Evolutionary conservation across 1,284 basidiomycete genomes (phyloP).

Genomic region (Crocinoboletus sp.): DNA sequence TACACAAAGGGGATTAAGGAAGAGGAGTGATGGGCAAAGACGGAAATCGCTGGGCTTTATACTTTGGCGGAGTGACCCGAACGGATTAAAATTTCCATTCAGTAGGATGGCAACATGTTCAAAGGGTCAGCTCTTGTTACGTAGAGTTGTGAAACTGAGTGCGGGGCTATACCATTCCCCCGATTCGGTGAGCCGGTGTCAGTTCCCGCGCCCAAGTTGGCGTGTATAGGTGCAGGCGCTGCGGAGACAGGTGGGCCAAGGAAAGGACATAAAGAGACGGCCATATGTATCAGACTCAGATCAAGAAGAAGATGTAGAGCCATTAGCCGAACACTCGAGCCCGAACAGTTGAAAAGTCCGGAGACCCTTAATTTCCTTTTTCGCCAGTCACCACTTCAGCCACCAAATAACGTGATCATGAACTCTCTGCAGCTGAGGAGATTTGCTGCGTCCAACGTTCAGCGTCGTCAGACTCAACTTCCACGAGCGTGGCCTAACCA

Average conservation of each 20-base stretch:
- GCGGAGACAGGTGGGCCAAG: slow-evolving; percentile 21
- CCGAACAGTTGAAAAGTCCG: too few relatives aligned
- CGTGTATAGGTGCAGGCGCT: too few relatives aligned
- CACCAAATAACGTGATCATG: too few relatives aligned
- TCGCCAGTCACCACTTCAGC: too few relatives aligned
- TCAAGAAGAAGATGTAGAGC: too few relatives aligned
- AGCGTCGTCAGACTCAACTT: too few relatives aligned
- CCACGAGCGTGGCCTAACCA: too few relatives aligned
- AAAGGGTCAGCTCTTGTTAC: slow-evolving; percentile 27
- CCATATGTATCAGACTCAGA: slow-evolving; percentile 5
- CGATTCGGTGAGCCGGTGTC: slow-evolving; percentile 7
- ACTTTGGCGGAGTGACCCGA: slow-evolving; percentile 9
- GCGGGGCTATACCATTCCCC: slow-evolving; percentile 7
- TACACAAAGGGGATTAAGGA: slow-evolving; percentile 24
- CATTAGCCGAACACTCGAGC: too few relatives aligned
- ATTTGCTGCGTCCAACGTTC: too few relatives aligned
- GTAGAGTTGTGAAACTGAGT: slow-evolving; percentile 15
- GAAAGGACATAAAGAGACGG: not conserved
- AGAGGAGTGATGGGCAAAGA: not conserved
- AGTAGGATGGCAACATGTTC: slow-evolving; percentile 6
- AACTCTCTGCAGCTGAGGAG: too few relatives aligned
- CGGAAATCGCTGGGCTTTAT: slow-evolving; percentile 15
- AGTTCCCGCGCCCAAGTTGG: slow-evolving; percentile 11
- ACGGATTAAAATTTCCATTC: slow-evolving; percentile 14
- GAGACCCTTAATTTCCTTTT: too few relatives aligned